phyloP scores from a whole-genome alignment of 75 land plant species.

The Pinus taeda region DNA sequence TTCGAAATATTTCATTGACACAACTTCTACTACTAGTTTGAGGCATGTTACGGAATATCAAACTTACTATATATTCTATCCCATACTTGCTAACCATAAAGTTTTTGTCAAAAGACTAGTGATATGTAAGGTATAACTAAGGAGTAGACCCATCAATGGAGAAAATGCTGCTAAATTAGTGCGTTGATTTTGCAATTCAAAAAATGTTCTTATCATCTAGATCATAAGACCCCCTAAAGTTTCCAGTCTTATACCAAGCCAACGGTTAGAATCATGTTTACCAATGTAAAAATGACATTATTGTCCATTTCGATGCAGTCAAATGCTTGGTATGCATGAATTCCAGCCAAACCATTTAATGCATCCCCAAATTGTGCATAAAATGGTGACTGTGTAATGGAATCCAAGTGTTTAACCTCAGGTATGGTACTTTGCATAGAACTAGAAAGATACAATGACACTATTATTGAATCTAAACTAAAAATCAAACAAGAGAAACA shows the following conservation, averaged over 20 bases:
- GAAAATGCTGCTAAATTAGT: slow-evolving; percentile 65
- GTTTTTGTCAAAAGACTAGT: slow-evolving; percentile 65
- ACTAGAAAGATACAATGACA: slow-evolving; percentile 2
- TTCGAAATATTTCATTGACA: no score
- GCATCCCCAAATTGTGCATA: slow-evolving; percentile 99
- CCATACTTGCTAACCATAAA: slow-evolving; percentile 81
- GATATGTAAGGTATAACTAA: slow-evolving; percentile 86
- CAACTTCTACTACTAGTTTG: no score
- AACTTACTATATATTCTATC: slow-evolving; percentile 52
- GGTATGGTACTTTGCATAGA: slow-evolving; percentile 71
- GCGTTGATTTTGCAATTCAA: slow-evolving; percentile 67
- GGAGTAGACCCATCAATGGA: slow-evolving; percentile 92
- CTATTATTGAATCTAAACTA: no score
- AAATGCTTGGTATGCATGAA: slow-evolving; percentile 95
- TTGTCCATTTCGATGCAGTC: slow-evolving; percentile 96
- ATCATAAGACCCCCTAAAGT: slow-evolving; percentile 94
- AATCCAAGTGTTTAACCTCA: slow-evolving; percentile 92
- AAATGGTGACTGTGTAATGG: slow-evolving; percentile 93
- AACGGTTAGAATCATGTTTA: slow-evolving; percentile 87
- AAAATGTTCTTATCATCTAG: slow-evolving; percentile 88
- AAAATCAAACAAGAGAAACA: no score
- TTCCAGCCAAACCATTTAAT: slow-evolving; percentile 84
- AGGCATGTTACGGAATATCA: no score
- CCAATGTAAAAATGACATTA: slow-evolving; percentile 76
- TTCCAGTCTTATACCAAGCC: slow-evolving; percentile 89